Evolutionary conservation across 805 yeast species (phyloP).

Genomic region (Monosporozyma aerobia): DNA sequence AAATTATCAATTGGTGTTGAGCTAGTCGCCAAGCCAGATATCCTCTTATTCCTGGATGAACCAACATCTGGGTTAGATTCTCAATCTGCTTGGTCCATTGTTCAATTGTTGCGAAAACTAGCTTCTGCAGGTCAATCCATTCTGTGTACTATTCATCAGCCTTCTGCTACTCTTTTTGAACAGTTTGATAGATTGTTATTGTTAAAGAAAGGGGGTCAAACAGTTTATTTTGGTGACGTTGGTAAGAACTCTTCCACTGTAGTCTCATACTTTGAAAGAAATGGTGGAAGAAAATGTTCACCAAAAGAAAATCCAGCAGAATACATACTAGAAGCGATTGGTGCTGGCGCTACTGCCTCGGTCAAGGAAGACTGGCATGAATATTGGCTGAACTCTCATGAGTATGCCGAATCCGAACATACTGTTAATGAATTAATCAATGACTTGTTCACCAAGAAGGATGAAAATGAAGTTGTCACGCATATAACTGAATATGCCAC

Average conservation of each 20-base stretch:
- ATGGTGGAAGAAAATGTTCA: slow-evolving; percentile 57
- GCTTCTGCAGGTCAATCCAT: slow-evolving; percentile 60
- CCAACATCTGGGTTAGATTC: slow-evolving; percentile 62
- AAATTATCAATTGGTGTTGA: slow-evolving; percentile 56
- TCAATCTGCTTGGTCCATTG: slow-evolving; percentile 51
- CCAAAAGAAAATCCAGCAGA: slow-evolving; percentile 60
- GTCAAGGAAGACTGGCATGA: slow-evolving; percentile 46
- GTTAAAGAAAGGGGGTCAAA: slow-evolving; percentile 58
- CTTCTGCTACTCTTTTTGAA: slow-evolving; percentile 53
- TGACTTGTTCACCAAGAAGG: slow-evolving; percentile 25
- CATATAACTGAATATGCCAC: slow-evolving; percentile 16
- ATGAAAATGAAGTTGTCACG: slow-evolving; percentile 8
- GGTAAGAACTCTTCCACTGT: slow-evolving; percentile 46
- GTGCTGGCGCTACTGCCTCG: slow-evolving; percentile 64
- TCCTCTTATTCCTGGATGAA: slow-evolving; percentile 50
- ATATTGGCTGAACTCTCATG: slow-evolving; percentile 41
- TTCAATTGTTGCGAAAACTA: slow-evolving; percentile 46
- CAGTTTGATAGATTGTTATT: slow-evolving; percentile 54
- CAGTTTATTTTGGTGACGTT: slow-evolving; percentile 62
- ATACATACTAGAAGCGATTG: slow-evolving; percentile 57
- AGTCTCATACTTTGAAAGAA: slow-evolving; percentile 50
- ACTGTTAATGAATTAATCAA: slow-evolving; percentile 43
- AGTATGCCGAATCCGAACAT: slow-evolving; percentile 29
- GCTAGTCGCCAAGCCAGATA: slow-evolving; percentile 51
- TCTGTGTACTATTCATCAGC: slow-evolving; percentile 62